phyloP scores from a whole-genome alignment of 1,139 yeast species.

The Suhomyces chickasaworum region DNA sequence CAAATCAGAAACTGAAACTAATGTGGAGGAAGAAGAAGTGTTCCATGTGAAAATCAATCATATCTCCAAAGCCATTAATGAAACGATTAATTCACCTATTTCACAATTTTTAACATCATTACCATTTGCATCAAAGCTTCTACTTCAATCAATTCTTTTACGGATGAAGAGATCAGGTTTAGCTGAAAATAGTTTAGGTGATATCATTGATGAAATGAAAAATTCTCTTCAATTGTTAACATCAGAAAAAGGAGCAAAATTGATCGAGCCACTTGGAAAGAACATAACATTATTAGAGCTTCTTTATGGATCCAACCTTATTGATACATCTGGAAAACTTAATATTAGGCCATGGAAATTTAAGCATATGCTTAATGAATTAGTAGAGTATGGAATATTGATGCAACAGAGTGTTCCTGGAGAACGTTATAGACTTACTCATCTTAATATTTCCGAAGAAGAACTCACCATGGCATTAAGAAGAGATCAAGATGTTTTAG shows the following conservation, averaged over 20 bases:
- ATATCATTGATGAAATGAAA: constrained; percentile 74
- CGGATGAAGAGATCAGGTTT: constrained; percentile 68
- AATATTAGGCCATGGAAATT: constrained; percentile 49
- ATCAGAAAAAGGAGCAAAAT: constrained; percentile 22
- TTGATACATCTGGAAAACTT: constrained; percentile 15
- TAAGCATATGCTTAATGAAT: constrained; percentile 57
- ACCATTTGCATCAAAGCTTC: constrained; percentile 69
- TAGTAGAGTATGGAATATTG: constrained; percentile 77
- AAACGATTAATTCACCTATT: constrained; percentile 75
- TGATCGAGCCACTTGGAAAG: constrained; percentile 20
- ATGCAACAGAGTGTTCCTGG: constrained; percentile 66
- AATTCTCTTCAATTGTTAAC: constrained; percentile 35
- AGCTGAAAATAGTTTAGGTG: constrained; percentile 74
- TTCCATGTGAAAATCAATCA: constrained; percentile 29
- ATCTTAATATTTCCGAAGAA: constrained; percentile 69
- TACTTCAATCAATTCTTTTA: constrained; percentile 66
- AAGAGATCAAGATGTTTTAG: constrained; percentile 45
- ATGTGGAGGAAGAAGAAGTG: constrained; percentile 32
- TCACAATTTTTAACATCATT: constrained; percentile 58
- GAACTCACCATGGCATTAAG: constrained; percentile 64
- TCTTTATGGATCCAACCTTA: constrained; percentile 30
- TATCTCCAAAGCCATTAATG: constrained; percentile 63
- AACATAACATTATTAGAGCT: constrained; percentile 26
- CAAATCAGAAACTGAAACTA: constrained; percentile 18
- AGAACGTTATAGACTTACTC: constrained; percentile 64